These are phyloP conservation scores for Collybia nuda DNA, from an alignment of 768 basidiomycete genomes.

Conservation along the genomic window DNA sequence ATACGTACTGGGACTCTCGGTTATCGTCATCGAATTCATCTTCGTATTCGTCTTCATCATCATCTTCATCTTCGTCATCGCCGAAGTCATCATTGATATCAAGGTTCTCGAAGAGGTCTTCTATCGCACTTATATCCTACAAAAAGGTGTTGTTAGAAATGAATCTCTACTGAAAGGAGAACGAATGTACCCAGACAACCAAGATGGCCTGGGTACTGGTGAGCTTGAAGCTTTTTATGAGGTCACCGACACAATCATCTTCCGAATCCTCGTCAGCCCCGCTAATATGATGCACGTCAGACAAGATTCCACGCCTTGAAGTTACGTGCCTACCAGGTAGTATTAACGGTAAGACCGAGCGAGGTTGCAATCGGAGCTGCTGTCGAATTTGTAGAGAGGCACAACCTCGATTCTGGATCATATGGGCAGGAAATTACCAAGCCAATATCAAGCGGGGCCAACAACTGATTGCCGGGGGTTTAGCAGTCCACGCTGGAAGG, in stretches of 20 bases:
- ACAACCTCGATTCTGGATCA: slow-evolving; percentile 1
- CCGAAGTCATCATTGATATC: slow-evolving; percentile 3
- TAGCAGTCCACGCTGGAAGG: neutral
- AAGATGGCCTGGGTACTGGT: slow-evolving; percentile 6
- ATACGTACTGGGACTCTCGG: too few species aligned
- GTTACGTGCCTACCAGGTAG: neutral
- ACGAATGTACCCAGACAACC: slow-evolving; percentile 7
- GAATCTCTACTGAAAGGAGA: neutral
- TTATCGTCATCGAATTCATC: too few species aligned
- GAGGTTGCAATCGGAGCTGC: slow-evolving; percentile 1
- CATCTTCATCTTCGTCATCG: neutral
- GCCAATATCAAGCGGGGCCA: slow-evolving; percentile 1
- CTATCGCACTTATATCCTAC: slow-evolving; percentile 3
- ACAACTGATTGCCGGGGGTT: neutral
- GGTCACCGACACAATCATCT: slow-evolving; percentile 7
- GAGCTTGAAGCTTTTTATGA: slow-evolving; percentile 2
- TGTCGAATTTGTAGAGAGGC: neutral
- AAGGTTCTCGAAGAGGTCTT: slow-evolving; percentile 9
- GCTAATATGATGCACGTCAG: too few species aligned
- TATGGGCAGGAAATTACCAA: slow-evolving; percentile 5
- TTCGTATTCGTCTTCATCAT: neutral
- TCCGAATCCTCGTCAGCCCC: neutral
- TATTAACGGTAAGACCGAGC: slow-evolving; percentile 3
- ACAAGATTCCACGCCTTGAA: too few species aligned
- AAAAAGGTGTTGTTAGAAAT: neutral